A percentile compares a stretch with the other conserved stretches of the same genome.
Conservation (phyloP, 352 stramenopile genomes). For the Phytophthora hybrid region DNA sequence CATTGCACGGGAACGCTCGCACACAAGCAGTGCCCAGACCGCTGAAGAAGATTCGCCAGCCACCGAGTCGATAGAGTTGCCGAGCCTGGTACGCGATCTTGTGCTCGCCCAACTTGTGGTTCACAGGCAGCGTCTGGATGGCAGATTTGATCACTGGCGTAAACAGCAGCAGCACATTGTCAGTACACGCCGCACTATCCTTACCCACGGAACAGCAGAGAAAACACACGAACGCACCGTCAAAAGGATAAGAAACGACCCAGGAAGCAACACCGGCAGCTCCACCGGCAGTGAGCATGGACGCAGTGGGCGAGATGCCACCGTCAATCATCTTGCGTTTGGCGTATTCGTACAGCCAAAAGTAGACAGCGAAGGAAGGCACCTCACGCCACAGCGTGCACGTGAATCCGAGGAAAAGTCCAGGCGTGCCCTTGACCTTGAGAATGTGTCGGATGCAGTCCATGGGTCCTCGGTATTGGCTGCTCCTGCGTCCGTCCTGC, state of each 20-base stretch:
- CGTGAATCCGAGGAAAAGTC: slow-evolving; percentile 79
- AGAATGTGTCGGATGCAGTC: slow-evolving; percentile 86
- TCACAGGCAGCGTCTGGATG: slow-evolving; percentile 80
- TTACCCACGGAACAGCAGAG: slow-evolving; percentile 11
- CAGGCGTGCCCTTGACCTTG: slow-evolving; percentile 59
- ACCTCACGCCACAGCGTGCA: slow-evolving; percentile 82
- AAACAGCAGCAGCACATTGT: neutral
- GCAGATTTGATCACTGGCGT: slow-evolving; percentile 84
- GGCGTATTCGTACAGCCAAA: slow-evolving; percentile 81
- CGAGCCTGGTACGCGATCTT: slow-evolving; percentile 78
- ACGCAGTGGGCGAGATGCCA: slow-evolving; percentile 63
- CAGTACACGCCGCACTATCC: slow-evolving; percentile 15
- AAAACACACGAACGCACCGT: slow-evolving; percentile 54
- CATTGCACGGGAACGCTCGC: slow-evolving; percentile 86
- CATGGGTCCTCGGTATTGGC: slow-evolving; percentile 67
- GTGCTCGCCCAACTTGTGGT: slow-evolving; percentile 60
- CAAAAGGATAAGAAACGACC: slow-evolving; percentile 84
- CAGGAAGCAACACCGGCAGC: slow-evolving; percentile 81
- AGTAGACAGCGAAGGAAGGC: slow-evolving; percentile 88
- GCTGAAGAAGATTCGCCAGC: slow-evolving; percentile 79
- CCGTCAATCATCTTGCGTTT: slow-evolving; percentile 77
- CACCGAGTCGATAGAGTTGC: slow-evolving; percentile 71
- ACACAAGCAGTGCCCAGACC: slow-evolving; percentile 80
- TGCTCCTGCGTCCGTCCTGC: slow-evolving; percentile 62
- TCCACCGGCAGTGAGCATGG: slow-evolving; percentile 86